Conservation (phyloP, 2,329 filamentous ascomycete genomes). For the Phaeophleospora eucalypticola region DNA sequence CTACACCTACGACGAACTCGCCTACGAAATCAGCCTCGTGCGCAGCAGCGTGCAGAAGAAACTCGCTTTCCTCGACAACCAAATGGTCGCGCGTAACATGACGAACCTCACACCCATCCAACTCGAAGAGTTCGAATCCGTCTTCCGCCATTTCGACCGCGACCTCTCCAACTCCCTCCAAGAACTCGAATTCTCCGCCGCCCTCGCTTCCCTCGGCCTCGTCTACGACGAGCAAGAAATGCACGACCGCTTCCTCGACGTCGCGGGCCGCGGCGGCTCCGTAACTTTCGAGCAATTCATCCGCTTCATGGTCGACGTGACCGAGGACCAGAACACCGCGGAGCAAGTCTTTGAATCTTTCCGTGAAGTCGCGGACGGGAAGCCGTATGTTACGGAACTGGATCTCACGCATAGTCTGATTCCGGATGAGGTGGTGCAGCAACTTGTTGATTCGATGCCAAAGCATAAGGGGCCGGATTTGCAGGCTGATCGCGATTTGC, state of each 20-base stretch:
- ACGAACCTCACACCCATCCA: conserved; percentile 98
- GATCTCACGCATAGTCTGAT: conserved; percentile 92
- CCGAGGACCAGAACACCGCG: conserved; percentile 96
- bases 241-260: conserved; percentile 89
- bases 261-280: conserved; percentile 61
- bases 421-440: conserved; percentile 93
- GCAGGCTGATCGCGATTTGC: conserved; percentile 74
- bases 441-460: conserved; percentile 83
- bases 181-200: conserved; percentile 93
- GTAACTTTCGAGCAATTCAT: conserved; percentile 99
- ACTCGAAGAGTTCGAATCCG: conserved; percentile 95
- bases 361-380: conserved; percentile 94
- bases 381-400: conserved; percentile 97
- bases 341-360: conserved; percentile 99
- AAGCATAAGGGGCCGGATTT: conserved; percentile 78
- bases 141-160: conserved; percentile 96
- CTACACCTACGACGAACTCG: conserved; percentile 93
- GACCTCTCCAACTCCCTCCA: conserved; percentile 85
- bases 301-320: conserved; percentile 98
- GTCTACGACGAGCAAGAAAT: conserved; percentile 98
- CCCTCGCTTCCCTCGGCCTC: conserved; percentile 86
- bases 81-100: conserved; percentile 97
- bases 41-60: conserved; percentile 94
- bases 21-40: conserved; percentile 88
- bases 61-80: conserved; percentile 92